Conservation (phyloP, 345 rosid genomes). For the Rhodomyrtus tomentosa region DNA sequence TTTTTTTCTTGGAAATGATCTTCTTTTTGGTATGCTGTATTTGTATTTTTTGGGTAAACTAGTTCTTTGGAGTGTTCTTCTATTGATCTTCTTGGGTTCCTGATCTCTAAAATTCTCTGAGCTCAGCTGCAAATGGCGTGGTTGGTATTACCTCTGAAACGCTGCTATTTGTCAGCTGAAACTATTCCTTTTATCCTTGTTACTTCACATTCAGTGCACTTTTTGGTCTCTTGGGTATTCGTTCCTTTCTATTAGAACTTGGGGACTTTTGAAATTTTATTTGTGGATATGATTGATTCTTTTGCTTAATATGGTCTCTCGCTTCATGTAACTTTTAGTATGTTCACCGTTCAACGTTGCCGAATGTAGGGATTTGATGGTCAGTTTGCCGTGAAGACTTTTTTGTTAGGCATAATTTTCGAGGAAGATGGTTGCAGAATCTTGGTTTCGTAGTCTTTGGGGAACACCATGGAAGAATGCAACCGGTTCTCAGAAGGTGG, state of each 20-base stretch:
- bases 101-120: background rate
- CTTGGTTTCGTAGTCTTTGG: slow-evolving; percentile 88
- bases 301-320: background rate
- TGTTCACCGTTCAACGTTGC: background rate
- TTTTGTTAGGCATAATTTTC: background rate
- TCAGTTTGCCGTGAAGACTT: background rate
- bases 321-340: background rate
- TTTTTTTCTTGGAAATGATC: background rate
- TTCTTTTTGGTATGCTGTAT: background rate
- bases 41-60: background rate
- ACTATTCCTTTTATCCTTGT: background rate
- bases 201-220: background rate
- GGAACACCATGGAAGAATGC: slow-evolving; percentile 49
- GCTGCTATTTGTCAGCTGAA: background rate
- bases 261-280: background rate
- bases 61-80: background rate
- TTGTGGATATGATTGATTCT: background rate
- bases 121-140: background rate
- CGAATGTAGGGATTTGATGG: background rate
- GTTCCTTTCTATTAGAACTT: background rate
- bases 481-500: slow-evolving; percentile 38
- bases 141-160: background rate
- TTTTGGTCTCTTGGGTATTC: background rate
- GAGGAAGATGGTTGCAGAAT: slow-evolving; percentile 61
- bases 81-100: background rate